These are phyloP conservation scores for Acanthamoeba lenticulata DNA, from an alignment of 208 protist species.

Conservation along the genomic window DNA sequence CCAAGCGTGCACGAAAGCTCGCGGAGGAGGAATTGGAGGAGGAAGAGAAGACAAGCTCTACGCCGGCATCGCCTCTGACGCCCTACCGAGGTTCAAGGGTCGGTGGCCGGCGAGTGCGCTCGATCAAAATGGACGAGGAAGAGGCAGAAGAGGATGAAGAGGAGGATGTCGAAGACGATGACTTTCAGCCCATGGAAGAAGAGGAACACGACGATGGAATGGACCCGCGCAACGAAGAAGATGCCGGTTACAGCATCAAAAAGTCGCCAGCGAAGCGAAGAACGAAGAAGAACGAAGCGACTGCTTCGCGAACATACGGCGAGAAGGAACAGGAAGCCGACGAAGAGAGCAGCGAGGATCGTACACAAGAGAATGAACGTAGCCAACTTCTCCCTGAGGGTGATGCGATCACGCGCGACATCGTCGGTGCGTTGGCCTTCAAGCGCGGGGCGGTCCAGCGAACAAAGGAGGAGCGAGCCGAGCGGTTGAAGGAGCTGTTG, in stretches of 20 bases:
- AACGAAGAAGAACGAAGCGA: background rate
- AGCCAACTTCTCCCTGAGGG: no score
- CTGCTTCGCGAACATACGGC: background rate
- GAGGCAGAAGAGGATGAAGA: background rate
- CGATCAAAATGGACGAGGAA: background rate
- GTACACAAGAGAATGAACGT: no score
- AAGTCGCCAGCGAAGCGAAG: background rate
- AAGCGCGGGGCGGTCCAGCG: background rate
- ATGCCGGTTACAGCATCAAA: background rate
- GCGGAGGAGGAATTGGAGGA: background rate
- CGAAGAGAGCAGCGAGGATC: background rate
- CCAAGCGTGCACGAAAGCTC: background rate
- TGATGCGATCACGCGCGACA: background rate
- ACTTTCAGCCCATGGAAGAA: background rate
- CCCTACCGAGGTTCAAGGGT: background rate
- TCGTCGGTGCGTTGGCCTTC: background rate
- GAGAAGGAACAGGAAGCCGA: background rate
- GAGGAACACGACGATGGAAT: background rate
- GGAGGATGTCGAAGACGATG: background rate
- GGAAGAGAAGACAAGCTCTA: background rate
- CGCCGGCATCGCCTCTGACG: background rate
- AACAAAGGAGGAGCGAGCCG: conserved; percentile 9
- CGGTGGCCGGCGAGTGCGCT: background rate
- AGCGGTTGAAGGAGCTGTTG: background rate
- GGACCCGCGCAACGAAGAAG: background rate